Conservation (phyloP, 208 protist species). For the Trichomonas vaginalis region DNA sequence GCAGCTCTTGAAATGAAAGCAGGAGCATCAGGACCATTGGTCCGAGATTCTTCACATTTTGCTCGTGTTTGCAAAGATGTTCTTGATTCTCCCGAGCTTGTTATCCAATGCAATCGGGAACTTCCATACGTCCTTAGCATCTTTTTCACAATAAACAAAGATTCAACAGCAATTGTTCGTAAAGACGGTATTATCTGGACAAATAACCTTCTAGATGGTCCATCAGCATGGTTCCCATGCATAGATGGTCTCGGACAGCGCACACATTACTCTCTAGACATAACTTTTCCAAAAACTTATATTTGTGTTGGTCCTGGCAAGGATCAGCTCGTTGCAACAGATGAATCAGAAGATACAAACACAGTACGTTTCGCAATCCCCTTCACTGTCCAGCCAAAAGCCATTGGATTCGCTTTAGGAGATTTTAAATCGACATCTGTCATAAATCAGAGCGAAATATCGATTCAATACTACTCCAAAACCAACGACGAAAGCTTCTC, state of each 20-base stretch:
- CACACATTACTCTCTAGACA: not conserved
- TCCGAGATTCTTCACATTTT: not conserved
- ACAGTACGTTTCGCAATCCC: not conserved
- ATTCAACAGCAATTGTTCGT: not conserved
- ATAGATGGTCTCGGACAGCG: not conserved
- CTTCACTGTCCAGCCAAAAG: not conserved
- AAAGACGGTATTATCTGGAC: not conserved
- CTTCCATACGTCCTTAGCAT: not conserved
- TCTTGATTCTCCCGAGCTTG: not conserved
- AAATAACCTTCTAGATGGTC: not conserved
- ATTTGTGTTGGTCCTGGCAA: not conserved
- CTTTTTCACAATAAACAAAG: not conserved
- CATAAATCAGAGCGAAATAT: not conserved
- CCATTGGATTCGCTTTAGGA: not conserved
- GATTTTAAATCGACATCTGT: not conserved
- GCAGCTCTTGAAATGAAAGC: not conserved
- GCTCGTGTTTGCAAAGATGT: not conserved
- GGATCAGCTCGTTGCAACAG: not conserved
- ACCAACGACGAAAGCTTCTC: not conserved
- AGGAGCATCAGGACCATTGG: not conserved
- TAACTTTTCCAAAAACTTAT: not conserved
- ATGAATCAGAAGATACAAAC: not conserved
- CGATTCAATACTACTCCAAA: not conserved
- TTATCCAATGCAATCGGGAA: not conserved
- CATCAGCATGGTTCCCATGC: slow-evolving; percentile 8